Evolutionary conservation across 2,329 filamentous ascomycete species (phyloP).

Genomic region (Microdochium bolleyi): DNA sequence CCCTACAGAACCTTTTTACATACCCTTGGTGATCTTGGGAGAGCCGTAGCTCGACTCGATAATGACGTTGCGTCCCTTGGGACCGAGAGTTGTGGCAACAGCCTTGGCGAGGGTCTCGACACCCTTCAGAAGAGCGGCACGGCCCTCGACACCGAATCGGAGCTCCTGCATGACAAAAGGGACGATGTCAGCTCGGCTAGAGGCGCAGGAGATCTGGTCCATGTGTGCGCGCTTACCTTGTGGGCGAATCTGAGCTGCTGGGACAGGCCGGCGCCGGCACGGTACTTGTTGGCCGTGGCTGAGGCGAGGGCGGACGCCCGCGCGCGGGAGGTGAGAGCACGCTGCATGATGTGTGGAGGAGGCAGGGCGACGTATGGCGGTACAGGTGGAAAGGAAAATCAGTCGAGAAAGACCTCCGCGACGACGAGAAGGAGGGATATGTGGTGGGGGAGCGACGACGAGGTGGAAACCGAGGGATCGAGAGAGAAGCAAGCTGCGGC

Average conservation of each 20-base stretch:
- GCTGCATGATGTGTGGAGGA: constrained; percentile 69
- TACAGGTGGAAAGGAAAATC: constrained; percentile 19
- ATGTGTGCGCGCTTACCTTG: constrained; percentile 57
- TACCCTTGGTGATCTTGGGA: constrained; percentile 99
- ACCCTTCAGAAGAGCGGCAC: constrained; percentile 82
- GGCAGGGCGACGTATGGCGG: constrained; percentile 17
- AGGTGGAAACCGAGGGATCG: constrained; percentile 9
- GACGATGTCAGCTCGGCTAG: constrained; percentile 13
- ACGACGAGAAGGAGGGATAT: constrained; percentile 12
- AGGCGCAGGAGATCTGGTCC: constrained; percentile 1
- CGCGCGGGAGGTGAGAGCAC: constrained; percentile 76
- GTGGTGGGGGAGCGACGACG: constrained; percentile 16
- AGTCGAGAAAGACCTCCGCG: constrained; percentile 12
- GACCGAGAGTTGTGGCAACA: constrained; percentile 90
- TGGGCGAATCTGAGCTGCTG: constrained; percentile 95
- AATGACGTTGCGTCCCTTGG: constrained; percentile 96
- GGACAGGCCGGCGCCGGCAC: constrained; percentile 56
- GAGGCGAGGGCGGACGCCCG: constrained; percentile 74
- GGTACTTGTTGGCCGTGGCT: constrained; percentile 54
- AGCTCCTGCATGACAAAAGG: constrained; percentile 59
- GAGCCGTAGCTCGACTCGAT: constrained; percentile 99
- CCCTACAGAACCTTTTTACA: constrained; percentile 14
- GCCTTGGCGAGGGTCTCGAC: constrained; percentile 96
- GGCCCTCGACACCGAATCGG: constrained; percentile 94
- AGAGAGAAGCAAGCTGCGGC: constrained; percentile 9